Percentiles rank a stretch among this genome's conserved stretches.
Evolutionary conservation across 768 basidiomycete species (phyloP).

Genomic region (Russula dissimulans): DNA sequence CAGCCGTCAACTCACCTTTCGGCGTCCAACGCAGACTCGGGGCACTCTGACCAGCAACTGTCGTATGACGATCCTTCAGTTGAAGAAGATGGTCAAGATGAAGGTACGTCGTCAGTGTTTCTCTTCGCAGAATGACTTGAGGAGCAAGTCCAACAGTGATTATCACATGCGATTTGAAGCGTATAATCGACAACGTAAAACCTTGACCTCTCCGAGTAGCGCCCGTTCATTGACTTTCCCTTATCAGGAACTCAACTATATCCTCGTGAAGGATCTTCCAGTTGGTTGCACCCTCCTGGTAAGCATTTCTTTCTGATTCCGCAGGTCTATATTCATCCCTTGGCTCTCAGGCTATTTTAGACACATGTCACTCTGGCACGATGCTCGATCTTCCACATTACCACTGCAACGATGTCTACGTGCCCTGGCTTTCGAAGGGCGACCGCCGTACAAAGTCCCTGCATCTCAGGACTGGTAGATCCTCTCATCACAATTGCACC

Average conservation of each 20-base stretch:
- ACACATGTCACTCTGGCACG: conserved; percentile 23
- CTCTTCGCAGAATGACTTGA: not conserved
- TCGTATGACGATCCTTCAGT: not conserved
- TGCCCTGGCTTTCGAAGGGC: conserved; percentile 21
- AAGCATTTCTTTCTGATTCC: not conserved
- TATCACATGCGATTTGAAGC: conserved; percentile 8
- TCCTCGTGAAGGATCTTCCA: conserved; percentile 16
- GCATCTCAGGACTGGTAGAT: conserved; percentile 13
- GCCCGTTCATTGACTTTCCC: not conserved
- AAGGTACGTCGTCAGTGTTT: conserved; percentile 10
- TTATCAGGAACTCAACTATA: not conserved
- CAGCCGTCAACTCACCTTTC: not conserved
- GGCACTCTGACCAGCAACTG: conserved; percentile 21
- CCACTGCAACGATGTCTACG: conserved; percentile 20
- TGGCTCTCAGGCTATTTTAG: conserved; percentile 18
- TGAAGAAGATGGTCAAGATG: conserved; percentile 23
- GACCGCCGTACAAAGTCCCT: conserved; percentile 15
- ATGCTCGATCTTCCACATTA: conserved; percentile 23
- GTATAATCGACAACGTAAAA: conserved; percentile 22
- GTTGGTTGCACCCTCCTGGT: conserved; percentile 14
- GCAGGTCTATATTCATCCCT: not conserved
- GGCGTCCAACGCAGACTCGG: conserved; percentile 16
- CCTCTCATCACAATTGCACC: not conserved
- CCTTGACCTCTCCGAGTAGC: not conserved
- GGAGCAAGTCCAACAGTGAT: not conserved